A percentile compares a stretch with the other conserved stretches of the same genome.
phyloP scores from a whole-genome alignment of 2,329 filamentous ascomycete species.

The Alternaria sp. region DNA sequence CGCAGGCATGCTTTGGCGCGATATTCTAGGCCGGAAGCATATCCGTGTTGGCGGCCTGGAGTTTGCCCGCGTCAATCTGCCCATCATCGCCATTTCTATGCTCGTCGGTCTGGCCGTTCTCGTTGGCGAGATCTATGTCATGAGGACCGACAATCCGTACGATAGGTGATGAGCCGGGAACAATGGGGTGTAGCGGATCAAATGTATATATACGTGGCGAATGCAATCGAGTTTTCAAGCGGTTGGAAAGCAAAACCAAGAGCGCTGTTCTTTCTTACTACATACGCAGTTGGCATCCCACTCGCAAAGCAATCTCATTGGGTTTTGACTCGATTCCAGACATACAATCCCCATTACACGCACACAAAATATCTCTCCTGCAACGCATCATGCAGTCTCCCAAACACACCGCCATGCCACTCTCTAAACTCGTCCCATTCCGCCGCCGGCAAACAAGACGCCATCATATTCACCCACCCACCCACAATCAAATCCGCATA shows the following conservation, averaged over 20 bases:
- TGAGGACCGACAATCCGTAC: conserved; percentile 46
- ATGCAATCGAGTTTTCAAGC: neutral
- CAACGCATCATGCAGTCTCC: conserved; percentile 58
- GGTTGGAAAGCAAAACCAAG: neutral
- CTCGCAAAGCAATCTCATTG: no score
- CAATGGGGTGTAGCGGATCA: neutral
- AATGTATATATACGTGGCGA: neutral
- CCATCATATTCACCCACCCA: conserved; percentile 63
- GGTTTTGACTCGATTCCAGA: no score
- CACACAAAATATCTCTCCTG: conserved; percentile 35
- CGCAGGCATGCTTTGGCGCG: conserved; percentile 75
- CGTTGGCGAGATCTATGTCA: conserved; percentile 70
- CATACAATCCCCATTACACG: neutral
- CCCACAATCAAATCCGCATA: conserved; percentile 68
- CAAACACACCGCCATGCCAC: conserved; percentile 64
- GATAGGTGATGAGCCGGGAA: neutral
- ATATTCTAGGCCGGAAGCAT: conserved; percentile 73
- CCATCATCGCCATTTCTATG: conserved; percentile 75
- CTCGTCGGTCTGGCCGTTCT: conserved; percentile 68
- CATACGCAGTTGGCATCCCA: no score
- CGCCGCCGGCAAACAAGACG: conserved; percentile 49
- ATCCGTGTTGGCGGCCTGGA: conserved; percentile 70
- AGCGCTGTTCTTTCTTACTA: neutral
- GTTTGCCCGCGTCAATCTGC: conserved; percentile 73
- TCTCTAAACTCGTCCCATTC: conserved; percentile 60